Evolutionary conservation across 495 filamentous ascomycete species (phyloP), one percentile per base, ranked within the genome.

Genomic region (Penicillium ochrochloron): DNA sequence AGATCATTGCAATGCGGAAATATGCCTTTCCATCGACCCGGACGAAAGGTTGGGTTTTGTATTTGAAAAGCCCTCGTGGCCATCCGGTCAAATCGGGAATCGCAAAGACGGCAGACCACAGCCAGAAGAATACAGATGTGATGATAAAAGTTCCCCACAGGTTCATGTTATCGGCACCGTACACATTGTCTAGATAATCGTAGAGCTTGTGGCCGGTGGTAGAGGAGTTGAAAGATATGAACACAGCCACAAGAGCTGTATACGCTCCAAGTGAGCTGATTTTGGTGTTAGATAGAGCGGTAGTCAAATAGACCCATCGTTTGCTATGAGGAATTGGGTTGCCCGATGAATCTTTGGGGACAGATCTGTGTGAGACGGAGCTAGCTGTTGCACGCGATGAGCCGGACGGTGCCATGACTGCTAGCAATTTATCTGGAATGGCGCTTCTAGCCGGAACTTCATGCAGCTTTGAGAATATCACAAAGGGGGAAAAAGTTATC

Each of bases 101-200:
- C 9, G 44, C 21, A 48, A 48, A 48, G 19, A 48, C 21, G 25
- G 44, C 44, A 25, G 44, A 10, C 44, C 44, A 48, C 19, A 48
- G 44, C 44, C 44, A 48, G 12, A 48, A 48, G 44, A 48, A 48
- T 11, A 48, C 21, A 25, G 21, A 41, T 3, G 60, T 21, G 48
- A 59, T 62, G 52, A 57, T 21, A 4, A 57, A 56, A 52, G 14
- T n/a, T 31, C 31, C 17, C 44, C 44, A 48, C 21, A 48, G 21
- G 19, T 48, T 48, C 19, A 48, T 10, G 12, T 48, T 48, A 25
- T 34, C 33, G 10, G 25, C 44, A 3, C 44, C 44, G n/a, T 25
- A 25, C 21, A 12, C 5, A 48, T 48, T 9, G 21, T 48, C 44
- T 0, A 48, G 44, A 48, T 48, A 48, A 12, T 48, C 19, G 44